Base-by-base conservation (phyloP, 2,329 filamentous ascomycete species). In the Xylaria arbuscula region DNA sequence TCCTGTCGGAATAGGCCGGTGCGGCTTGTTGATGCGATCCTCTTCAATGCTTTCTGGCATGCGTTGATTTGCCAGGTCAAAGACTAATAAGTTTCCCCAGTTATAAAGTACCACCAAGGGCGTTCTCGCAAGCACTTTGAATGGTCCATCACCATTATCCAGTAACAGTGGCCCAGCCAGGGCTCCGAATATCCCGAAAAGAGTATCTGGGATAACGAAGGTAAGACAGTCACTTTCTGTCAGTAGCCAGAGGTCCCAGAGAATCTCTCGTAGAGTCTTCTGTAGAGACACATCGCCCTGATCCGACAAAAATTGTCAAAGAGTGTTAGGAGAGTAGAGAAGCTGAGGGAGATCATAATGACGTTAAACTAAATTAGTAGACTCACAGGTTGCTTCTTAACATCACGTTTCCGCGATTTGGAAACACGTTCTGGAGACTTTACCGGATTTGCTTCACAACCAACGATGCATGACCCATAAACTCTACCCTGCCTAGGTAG, bases 21-120 rank as follows among this genome's bases (percentile, higher is more conserved):
- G 72, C 3, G 76, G 74, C 53, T 79, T 79, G 63, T 79, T 79
- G 54, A 78, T 47, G 0, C 40, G 22, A 54, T 79, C 77, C 67
- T 79, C 77, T 0, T 56, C 8, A 10, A 78, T 62, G 1, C 76
- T 75, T 10, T 72, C 61, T 4, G 74, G 71, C 0, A 62, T 64
- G 1, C 72, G 62, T 61, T 79, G 77, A 60, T 79, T 79, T 11
- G 70, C 66, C 5, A 78, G 48, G 42, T 74, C 70, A 69, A 78
- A 78, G 19, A 75, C 32, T 13, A 76, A 64, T 8, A 76, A 59
- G 54, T 73, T 76, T 22, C 71, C 61, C 17, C 57, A 53, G 15
- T 24, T 28, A 5, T 32, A 69, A 10, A 45, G 24, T 7, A 50
- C 22, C 6, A 50, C 47, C n/a, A 47, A 22, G 42, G 42, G 42